These are phyloP conservation scores for Dactylellina sp. DNA, from an alignment of 2,329 filamentous ascomycete species.

Conservation along the genomic window DNA sequence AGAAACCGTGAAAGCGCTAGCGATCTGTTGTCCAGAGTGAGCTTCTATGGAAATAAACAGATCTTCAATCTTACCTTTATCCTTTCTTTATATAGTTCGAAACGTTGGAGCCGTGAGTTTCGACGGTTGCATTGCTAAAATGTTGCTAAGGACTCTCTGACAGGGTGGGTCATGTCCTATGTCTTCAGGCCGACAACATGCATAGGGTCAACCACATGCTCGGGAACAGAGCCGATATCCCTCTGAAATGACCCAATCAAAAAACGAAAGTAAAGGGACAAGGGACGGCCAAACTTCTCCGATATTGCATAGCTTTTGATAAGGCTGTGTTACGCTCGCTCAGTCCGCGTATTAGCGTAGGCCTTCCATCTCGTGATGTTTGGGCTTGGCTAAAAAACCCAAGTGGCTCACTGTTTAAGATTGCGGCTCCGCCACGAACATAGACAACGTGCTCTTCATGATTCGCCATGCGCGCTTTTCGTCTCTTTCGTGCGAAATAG, in stretches of 20 bases:
- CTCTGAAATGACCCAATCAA: too few relatives aligned
- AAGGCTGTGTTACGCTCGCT: not conserved
- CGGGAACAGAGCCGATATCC: too few relatives aligned
- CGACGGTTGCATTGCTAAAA: too few relatives aligned
- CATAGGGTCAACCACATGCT: too few relatives aligned
- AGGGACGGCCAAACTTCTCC: not conserved
- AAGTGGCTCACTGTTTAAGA: constrained; percentile 9
- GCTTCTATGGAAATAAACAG: not conserved
- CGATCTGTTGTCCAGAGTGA: not conserved
- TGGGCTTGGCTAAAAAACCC: not conserved
- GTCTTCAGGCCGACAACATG: too few relatives aligned
- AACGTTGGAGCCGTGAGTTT: not conserved
- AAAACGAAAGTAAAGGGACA: too few relatives aligned
- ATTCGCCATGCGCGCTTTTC: constrained; percentile 7
- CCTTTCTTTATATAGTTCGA: not conserved
- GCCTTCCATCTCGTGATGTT: constrained; percentile 8
- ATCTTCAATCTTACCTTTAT: not conserved
- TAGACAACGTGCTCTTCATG: constrained; percentile 16
- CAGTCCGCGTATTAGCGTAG: not conserved
- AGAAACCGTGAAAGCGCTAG: not conserved
- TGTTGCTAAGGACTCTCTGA: too few relatives aligned
- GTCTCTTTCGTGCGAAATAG: not conserved
- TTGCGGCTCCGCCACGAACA: constrained; percentile 34
- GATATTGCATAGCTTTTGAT: not conserved
- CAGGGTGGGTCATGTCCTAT: too few relatives aligned